Conservation (phyloP, 2,329 filamentous ascomycete species). For the Fusarium mundagurra region DNA sequence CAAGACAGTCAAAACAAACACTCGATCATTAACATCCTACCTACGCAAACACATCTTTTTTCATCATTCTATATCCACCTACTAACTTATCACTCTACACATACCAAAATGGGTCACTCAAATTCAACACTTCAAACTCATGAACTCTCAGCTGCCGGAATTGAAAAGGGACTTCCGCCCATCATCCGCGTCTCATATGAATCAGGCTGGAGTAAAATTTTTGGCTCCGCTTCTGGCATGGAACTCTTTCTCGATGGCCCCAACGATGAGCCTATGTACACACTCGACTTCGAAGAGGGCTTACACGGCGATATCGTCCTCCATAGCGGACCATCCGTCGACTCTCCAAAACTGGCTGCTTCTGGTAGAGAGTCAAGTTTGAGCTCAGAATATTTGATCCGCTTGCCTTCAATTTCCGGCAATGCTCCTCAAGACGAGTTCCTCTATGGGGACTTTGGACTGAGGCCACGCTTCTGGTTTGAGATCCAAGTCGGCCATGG, state of each 20-base stretch:
- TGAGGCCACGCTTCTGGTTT: slow-evolving; percentile 35
- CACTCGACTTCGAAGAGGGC: slow-evolving; percentile 15
- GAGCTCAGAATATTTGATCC: not conserved
- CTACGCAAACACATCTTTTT: not conserved
- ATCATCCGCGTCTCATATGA: slow-evolving; percentile 24
- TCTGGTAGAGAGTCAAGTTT: not conserved
- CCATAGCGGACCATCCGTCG: slow-evolving; percentile 20
- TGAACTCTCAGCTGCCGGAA: slow-evolving; percentile 10
- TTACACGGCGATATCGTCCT: slow-evolving; percentile 30
- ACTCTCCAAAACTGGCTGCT: slow-evolving; percentile 12
- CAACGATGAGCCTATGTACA: slow-evolving; percentile 20
- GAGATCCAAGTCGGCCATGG: slow-evolving; percentile 30
- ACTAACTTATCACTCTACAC: not conserved
- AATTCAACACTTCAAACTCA: slow-evolving; percentile 16
- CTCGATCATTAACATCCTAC: not conserved
- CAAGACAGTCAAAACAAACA: not conserved
- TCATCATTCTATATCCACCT: not conserved
- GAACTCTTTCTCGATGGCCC: slow-evolving; percentile 21
- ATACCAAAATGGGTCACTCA: slow-evolving; percentile 28
- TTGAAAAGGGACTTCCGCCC: slow-evolving; percentile 9
- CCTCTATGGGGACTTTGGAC: slow-evolving; percentile 10
- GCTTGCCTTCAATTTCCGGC: slow-evolving; percentile 11
- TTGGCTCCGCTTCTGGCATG: not conserved
- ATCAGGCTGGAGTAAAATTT: slow-evolving; percentile 8
- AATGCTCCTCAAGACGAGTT: slow-evolving; percentile 14